phyloP scores from a whole-genome alignment of 2,329 filamentous ascomycete species.

The Epichloe amarillans region DNA sequence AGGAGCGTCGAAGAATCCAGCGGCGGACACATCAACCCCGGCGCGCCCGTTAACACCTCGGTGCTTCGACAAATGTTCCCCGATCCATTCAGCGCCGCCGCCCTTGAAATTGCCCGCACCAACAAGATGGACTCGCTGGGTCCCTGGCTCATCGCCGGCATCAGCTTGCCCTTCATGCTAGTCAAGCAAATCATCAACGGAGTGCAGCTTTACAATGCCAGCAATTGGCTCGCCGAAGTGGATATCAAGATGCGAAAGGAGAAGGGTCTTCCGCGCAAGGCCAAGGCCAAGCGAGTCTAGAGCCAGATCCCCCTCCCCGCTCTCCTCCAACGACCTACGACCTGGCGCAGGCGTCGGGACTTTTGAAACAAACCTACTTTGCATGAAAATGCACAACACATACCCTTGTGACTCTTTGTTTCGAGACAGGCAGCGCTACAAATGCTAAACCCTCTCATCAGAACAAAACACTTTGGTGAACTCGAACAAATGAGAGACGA shows the following conservation, averaged over 20 bases:
- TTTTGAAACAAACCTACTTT: neutral
- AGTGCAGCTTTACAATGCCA: constrained; percentile 86
- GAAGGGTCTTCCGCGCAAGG: constrained; percentile 38
- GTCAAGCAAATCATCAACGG: constrained; percentile 91
- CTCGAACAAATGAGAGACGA: too few species aligned
- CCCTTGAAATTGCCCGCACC: constrained; percentile 80
- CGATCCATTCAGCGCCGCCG: constrained; percentile 82
- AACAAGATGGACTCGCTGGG: constrained; percentile 76
- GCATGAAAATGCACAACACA: neutral
- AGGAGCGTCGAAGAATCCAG: constrained; percentile 42
- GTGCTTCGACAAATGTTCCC: constrained; percentile 65
- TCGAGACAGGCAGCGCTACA: neutral
- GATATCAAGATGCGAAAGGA: constrained; percentile 53
- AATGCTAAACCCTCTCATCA: neutral
- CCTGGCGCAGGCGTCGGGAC: neutral
- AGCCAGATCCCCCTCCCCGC: too few species aligned
- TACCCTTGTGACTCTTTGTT: neutral
- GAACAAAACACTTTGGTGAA: too few species aligned
- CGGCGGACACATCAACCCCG: constrained; percentile 44
- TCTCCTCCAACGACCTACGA: neutral
- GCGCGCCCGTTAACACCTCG: constrained; percentile 56
- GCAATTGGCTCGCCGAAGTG: constrained; percentile 84
- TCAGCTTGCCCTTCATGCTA: constrained; percentile 78
- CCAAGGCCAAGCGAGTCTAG: constrained; percentile 21
- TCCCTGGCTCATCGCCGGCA: constrained; percentile 58